These are phyloP conservation scores for Taiozyma sp. DNA, from an alignment of 1,139 yeast genomes.

Conservation along the genomic window DNA sequence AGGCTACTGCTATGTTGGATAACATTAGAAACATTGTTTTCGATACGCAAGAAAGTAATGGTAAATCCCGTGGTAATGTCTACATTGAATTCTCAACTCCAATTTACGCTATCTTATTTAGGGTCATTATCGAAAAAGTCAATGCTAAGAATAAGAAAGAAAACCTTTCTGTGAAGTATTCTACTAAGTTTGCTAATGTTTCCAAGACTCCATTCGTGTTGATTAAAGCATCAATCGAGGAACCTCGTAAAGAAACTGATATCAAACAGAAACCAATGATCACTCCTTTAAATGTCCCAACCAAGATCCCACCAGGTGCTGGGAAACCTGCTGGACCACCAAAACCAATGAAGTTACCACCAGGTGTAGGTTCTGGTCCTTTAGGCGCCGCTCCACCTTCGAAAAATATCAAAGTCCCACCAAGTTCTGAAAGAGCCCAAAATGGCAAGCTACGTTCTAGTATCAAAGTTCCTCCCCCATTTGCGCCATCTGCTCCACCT, in stretches of 20 bases:
- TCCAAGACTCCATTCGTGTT: constrained; percentile 12
- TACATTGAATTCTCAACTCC: constrained; percentile 11
- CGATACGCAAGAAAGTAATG: constrained; percentile 15
- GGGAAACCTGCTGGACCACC: background rate
- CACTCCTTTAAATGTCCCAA: background rate
- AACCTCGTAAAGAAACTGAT: background rate
- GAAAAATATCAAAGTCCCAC: background rate
- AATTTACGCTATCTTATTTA: constrained; percentile 11
- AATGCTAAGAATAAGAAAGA: constrained; percentile 8
- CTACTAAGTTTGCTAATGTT: constrained; percentile 12
- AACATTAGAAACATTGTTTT: constrained; percentile 7
- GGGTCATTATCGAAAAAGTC: constrained; percentile 11
- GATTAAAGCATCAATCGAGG: constrained; percentile 3
- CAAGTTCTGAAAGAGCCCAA: background rate
- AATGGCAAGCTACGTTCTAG: background rate
- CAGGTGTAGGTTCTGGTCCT: background rate
- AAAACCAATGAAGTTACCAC: background rate
- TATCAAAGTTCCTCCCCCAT: background rate
- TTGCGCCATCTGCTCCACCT: background rate
- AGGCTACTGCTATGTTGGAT: constrained; percentile 5
- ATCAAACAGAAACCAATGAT: background rate
- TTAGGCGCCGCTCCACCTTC: background rate
- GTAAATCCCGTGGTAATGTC: constrained; percentile 15
- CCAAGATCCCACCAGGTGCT: background rate
- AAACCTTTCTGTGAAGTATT: constrained; percentile 2